Conservation (phyloP, 495 filamentous ascomycete species). For the Lichina pygmaea region DNA sequence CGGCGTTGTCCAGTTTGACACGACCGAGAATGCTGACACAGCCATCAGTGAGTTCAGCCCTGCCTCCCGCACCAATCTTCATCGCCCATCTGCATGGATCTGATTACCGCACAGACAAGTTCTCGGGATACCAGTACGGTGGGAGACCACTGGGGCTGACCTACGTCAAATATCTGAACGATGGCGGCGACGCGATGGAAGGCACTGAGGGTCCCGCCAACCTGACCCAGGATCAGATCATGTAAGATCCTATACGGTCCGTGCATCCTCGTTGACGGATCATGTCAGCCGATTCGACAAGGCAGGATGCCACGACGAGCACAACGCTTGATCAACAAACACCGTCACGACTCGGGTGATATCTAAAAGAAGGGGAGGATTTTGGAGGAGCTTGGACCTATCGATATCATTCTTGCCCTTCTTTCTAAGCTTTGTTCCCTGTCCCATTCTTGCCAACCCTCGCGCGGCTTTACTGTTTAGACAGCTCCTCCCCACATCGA, state of each 20-base stretch:
- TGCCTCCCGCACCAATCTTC: not conserved
- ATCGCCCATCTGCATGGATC: constrained; percentile 1
- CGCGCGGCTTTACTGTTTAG: too few species aligned
- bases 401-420: too few species aligned
- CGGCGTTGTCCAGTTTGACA: constrained; percentile 84
- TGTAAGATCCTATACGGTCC: constrained; percentile 23
- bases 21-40: constrained; percentile 59
- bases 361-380: too few species aligned
- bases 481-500: too few species aligned
- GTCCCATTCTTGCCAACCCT: too few species aligned
- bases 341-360: too few species aligned
- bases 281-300: too few species aligned
- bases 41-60: constrained; percentile 36
- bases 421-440: too few species aligned
- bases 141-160: constrained; percentile 77
- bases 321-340: too few species aligned
- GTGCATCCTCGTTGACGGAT: too few species aligned
- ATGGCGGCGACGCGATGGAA: constrained; percentile 50
- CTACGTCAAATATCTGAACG: constrained; percentile 71
- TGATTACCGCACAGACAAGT: constrained; percentile 34
- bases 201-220: constrained; percentile 31
- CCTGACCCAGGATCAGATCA: constrained; percentile 91
- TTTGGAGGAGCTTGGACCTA: too few species aligned
- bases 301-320: too few species aligned
- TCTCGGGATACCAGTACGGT: constrained; percentile 92